Conservation (phyloP, 2,329 filamentous ascomycete genomes). For the Cordyceps tenuipes region DNA sequence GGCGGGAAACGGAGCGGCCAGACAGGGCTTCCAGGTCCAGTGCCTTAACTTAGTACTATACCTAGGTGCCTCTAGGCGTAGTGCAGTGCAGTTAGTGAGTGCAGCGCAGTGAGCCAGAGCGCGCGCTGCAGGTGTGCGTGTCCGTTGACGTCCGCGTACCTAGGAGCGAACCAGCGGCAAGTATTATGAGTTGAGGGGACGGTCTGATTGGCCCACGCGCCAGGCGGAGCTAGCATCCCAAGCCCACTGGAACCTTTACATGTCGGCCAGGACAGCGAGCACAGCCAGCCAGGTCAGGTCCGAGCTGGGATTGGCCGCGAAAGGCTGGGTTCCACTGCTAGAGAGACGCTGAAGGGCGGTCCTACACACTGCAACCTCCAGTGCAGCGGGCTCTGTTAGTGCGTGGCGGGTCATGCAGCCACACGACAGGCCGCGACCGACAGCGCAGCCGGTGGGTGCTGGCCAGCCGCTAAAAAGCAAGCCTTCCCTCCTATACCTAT, state of each 20-base stretch:
- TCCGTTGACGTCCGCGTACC: slow-evolving; percentile 7
- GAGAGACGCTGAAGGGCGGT: not conserved
- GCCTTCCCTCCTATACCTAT: not conserved
- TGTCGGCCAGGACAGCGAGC: not conserved
- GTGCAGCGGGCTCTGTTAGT: not conserved
- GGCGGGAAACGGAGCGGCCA: slow-evolving; percentile 1
- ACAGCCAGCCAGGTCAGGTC: too few species aligned
- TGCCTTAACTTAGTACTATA: too few species aligned
- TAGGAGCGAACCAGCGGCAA: slow-evolving; percentile 1
- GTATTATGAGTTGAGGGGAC: not conserved
- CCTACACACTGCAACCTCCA: too few species aligned
- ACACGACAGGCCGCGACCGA: not conserved
- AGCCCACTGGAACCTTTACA: too few species aligned
- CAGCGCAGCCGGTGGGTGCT: not conserved
- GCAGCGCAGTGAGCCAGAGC: not conserved
- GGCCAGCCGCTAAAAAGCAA: not conserved
- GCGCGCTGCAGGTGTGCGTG: not conserved
- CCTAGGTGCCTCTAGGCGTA: too few species aligned
- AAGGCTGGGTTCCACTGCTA: slow-evolving; percentile 4
- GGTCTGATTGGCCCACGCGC: slow-evolving; percentile 5
- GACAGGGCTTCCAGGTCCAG: not conserved
- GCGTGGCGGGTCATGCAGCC: not conserved
- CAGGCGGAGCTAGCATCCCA: slow-evolving; percentile 7
- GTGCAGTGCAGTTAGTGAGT: too few species aligned
- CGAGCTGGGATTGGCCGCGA: not conserved